phyloP scores from a whole-genome alignment of 2,329 filamentous ascomycete genomes.

The Blumeria hordei region DNA sequence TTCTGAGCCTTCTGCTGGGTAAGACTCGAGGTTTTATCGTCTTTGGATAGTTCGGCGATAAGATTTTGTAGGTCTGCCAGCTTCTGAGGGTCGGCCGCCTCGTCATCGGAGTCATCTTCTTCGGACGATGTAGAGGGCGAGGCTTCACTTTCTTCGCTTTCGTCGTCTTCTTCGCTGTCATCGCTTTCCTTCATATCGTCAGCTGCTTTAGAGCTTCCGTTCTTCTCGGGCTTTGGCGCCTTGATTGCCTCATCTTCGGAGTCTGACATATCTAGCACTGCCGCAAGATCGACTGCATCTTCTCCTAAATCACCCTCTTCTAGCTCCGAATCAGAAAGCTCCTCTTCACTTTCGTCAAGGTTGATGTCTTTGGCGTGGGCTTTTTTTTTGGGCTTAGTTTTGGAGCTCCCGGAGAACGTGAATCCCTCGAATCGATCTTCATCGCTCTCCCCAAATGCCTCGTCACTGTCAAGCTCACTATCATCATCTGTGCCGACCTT shows the following conservation, averaged over 20 bases:
- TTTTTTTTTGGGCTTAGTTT: conserved; percentile 27
- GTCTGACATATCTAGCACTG: conserved; percentile 13
- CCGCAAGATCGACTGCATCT: conserved; percentile 17
- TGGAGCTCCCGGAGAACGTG: conserved; percentile 32
- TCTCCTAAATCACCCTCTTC: conserved; percentile 45
- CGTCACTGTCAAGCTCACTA: conserved; percentile 45
- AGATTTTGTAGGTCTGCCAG: conserved; percentile 42
- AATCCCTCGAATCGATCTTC: conserved; percentile 46
- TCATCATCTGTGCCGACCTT: conserved; percentile 41
- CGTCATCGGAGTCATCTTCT: conserved; percentile 18
- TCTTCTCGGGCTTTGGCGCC: conserved; percentile 13
- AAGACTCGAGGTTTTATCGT: conserved; percentile 9
- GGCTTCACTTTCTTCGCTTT: conserved; percentile 27
- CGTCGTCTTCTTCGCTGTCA: conserved; percentile 19
- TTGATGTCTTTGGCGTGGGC: conserved; percentile 21
- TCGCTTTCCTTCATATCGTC: conserved; percentile 15
- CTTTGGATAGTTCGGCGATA: conserved; percentile 35
- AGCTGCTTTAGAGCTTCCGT: too few relatives aligned
- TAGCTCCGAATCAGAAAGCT: conserved; percentile 21
- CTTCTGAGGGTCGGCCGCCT: conserved; percentile 21
- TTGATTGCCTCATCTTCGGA: conserved; percentile 33
- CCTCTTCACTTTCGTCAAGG: conserved; percentile 20
- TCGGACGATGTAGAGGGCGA: conserved; percentile 24
- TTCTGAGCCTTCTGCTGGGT: conserved; percentile 16
- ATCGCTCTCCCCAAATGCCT: conserved; percentile 47